Evolutionary conservation across 257 asterid species (phyloP).

Genomic region (Prunella vulgaris): DNA sequence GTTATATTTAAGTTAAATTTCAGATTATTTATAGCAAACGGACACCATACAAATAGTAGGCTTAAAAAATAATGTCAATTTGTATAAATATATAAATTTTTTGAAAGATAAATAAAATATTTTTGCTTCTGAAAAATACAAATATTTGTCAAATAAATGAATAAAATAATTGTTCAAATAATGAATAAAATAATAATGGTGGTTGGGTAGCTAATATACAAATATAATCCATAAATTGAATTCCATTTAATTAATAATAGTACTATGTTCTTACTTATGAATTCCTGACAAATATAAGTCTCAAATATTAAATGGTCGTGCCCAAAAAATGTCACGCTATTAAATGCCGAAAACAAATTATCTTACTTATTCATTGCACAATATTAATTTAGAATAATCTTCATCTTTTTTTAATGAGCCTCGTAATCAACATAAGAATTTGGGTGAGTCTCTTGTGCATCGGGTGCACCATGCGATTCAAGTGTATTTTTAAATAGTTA

Average conservation of each 20-base stretch:
- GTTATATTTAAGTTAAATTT: not conserved
- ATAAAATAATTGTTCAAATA: no score
- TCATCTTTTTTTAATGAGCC: not conserved
- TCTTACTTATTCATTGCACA: not conserved
- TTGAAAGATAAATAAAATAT: no score
- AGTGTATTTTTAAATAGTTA: no score
- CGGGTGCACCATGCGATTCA: no score
- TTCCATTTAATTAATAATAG: not conserved
- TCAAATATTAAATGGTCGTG: not conserved
- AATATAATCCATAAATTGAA: slow-evolving; percentile 3
- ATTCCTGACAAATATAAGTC: not conserved
- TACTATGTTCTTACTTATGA: not conserved
- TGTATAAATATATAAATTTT: no score
- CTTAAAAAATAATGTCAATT: no score
- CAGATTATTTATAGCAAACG: no score
- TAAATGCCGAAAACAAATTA: not conserved
- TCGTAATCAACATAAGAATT: not conserved
- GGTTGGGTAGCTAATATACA: not conserved
- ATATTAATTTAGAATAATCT: not conserved
- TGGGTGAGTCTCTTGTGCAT: no score
- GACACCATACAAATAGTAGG: no score
- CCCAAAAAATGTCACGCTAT: not conserved
- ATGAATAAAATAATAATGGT: no score
- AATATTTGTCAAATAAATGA: no score
- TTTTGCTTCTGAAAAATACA: no score